A percentile compares a stretch with the other conserved stretches of the same genome.
Evolutionary conservation across 306 rosid genomes (phyloP).

Genomic region (Vigna angularis): DNA sequence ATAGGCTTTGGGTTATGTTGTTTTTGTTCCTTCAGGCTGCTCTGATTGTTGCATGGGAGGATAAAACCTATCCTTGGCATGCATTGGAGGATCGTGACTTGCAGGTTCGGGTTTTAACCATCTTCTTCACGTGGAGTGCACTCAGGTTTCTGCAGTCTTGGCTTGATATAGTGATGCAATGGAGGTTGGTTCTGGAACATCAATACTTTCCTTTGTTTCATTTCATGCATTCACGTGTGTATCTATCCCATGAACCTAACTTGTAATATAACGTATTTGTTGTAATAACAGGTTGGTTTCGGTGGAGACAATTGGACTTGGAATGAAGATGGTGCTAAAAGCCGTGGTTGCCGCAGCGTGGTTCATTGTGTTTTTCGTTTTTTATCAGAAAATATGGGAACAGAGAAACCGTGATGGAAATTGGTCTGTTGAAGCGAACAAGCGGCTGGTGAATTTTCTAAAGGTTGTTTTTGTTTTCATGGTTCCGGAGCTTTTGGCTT

Average conservation of each 20-base stretch:
- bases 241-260: background rate
- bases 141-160: conserved; percentile 73
- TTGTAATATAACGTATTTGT: background rate
- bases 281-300: conserved; percentile 58
- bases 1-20: conserved; percentile 85
- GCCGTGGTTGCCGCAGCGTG: conserved; percentile 63
- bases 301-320: conserved; percentile 60
- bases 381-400: conserved; percentile 66
- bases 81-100: conserved; percentile 51
- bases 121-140: conserved; percentile 82
- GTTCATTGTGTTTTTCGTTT: conserved; percentile 62
- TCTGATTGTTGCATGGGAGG: conserved; percentile 76
- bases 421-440: conserved; percentile 72
- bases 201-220: background rate
- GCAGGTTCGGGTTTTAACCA: conserved; percentile 63
- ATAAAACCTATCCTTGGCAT: conserved; percentile 59
- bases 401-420: conserved; percentile 56
- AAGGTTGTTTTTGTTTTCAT: conserved; percentile 59
- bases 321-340: conserved; percentile 75
- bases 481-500: conserved; percentile 74
- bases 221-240: background rate
- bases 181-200: conserved; percentile 28
- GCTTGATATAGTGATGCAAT: conserved; percentile 77
- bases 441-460: conserved; percentile 58
- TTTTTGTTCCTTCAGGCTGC: conserved; percentile 78